Base-by-base conservation (phyloP, 768 basidiomycete species). In the Gymnopilus dilepis region DNA sequence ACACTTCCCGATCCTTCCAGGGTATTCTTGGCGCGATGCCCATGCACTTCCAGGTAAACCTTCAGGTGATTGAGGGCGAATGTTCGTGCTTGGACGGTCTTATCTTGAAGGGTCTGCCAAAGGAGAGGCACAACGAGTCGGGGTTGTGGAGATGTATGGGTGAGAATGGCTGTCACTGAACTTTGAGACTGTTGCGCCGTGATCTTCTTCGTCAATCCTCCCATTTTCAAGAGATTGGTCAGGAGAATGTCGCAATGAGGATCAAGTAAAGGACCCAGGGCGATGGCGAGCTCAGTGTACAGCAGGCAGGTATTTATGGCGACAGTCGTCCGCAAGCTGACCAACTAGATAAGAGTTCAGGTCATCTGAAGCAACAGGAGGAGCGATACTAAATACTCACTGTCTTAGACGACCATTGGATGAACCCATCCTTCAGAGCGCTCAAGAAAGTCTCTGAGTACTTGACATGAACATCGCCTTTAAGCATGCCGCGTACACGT, bases 151-250 rank as follows among this genome's bases (percentile, higher is more conserved):
- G 92, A 88, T 2, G 88, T 84, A 66, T 90, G 75, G 1, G 79
- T 80, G 19, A 99, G 85, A 60, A 98, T 78, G n/a, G 80, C 75
- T 1, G 82, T 80, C 8, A 93, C 83, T 1, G 86, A 80, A 2
- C 82, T 78, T 72, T 98, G 97, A 0, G 96, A 92, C 61, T 90
- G 90, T 58, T 94, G 89, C 4, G 91, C 94, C 22, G 87, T 85
- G 50, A 98, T 88, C 73, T 96, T 97, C 77, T 99, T 99, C 31
- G 96, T 98, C 57, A 92, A 88, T 7, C 87, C 88, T 28, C 92
- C 87, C 92, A 99, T 91, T 63, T 87, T 88, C 41, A 96, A 80
- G 12, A 96, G 83, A 68, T 90, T 84, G n/a, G 84, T 83, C 60
- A 94, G 80, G 3, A 97, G 70, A 1, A 80, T 73, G 51, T 99